Base-by-base conservation (phyloP, 2,329 filamentous ascomycete species). In the Sclerotinia trifoliorum region DNA sequence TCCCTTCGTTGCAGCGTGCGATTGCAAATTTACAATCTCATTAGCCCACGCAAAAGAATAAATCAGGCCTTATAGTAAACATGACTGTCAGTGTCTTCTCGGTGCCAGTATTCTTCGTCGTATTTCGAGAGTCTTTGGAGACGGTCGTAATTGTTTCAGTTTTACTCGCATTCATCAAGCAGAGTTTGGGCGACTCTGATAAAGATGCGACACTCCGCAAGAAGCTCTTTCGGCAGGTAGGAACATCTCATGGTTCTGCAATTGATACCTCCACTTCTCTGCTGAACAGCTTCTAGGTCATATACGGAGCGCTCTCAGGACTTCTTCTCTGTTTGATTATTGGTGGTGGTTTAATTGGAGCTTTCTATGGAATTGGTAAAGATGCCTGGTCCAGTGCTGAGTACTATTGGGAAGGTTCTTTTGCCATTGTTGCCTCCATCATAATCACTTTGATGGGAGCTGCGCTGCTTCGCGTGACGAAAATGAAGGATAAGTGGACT, bases 401-500 rank as follows among this genome's bases (percentile, higher is more conserved):
- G 77, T 83, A 91, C 76, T 86, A 93, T 72, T 96, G 92, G 84
- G 93, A 96, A 77, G 92, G 91, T 67, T 85, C 89, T 60, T 95
- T 96, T 75, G 86, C 84, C 24, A 82, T 96, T 52, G 78, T 95
- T 63, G 92, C 93, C 3, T 84, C 88, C 24, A 73, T 95, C 72
- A 93, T 96, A 80, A 95, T 96, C 79, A 90, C 90, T 48, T 74
- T 93, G 70, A 90, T 96, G 82, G 93, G 93, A 39, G 89, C 88
- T 44, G 92, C 91, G 5, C 85, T 96, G 42, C 86, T 96, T 10
- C 89, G 93, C 35, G 85, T 96, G 67, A 90, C 88, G 70, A 95
- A 94, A 79, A 85, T 95, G 78, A 91, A 93, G 78, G 88, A 90
- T 70, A 95, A 95, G 80, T 96, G 93, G 93, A 86, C 88, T n/a